Conservation (phyloP, 352 stramenopile genomes). For the Phytophthora meadii region DNA sequence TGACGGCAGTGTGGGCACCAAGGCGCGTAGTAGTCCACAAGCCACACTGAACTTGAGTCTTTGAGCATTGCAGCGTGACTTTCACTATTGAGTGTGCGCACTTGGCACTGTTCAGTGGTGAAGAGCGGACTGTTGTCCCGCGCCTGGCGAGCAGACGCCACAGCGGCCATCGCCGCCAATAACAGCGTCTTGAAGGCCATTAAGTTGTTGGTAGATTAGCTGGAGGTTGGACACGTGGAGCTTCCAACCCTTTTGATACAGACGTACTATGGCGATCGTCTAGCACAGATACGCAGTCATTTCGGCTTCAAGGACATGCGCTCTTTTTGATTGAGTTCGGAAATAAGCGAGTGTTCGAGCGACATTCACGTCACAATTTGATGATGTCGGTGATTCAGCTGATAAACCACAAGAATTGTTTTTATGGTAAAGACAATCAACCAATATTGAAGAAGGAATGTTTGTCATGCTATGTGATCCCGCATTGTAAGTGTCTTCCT, state of each 20-base stretch:
- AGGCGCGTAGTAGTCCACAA: conserved; percentile 85
- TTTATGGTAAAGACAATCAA: no score
- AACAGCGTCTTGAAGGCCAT: conserved; percentile 34
- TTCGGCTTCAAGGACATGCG: conserved; percentile 22
- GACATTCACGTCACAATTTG: no score
- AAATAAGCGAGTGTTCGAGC: not conserved
- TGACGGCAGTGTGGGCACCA: conserved; percentile 83
- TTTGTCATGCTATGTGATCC: conserved; percentile 33
- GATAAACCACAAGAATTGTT: not conserved
- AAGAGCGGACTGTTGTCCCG: conserved; percentile 65
- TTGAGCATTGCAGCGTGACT: conserved; percentile 51
- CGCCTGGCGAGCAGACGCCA: conserved; percentile 11
- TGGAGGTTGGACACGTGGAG: conserved; percentile 20
- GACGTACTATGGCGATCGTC: conserved; percentile 12
- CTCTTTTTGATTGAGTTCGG: conserved; percentile 9
- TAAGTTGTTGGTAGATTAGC: not conserved
- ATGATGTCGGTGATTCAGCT: no score
- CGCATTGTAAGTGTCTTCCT: conserved; percentile 22
- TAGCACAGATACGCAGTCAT: conserved; percentile 15
- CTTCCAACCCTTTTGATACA: conserved; percentile 14
- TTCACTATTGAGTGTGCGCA: conserved; percentile 46
- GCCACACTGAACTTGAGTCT: conserved; percentile 57
- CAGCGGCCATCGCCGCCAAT: conserved; percentile 8
- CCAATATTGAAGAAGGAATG: conserved; percentile 8
- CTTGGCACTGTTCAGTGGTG: conserved; percentile 59